Conservation (phyloP, 2,329 filamentous ascomycete genomes). For the Cladosporium sp. region DNA sequence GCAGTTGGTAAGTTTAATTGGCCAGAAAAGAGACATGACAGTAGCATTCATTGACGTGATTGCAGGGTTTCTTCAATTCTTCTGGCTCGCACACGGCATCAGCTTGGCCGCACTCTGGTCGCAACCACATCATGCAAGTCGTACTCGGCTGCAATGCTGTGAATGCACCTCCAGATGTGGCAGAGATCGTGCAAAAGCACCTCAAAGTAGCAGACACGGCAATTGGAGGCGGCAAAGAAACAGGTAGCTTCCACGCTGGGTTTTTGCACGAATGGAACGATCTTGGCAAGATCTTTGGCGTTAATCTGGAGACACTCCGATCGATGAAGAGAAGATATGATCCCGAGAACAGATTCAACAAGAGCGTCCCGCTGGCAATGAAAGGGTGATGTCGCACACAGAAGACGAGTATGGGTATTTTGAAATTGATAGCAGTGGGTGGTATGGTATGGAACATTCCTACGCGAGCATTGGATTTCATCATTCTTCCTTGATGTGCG, state of each 20-base stretch:
- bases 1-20: constrained; percentile 19
- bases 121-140: constrained; percentile 25
- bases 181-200: constrained; percentile 18
- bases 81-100: constrained; percentile 18
- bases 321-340: constrained; percentile 22
- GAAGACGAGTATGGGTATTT: too few relatives aligned
- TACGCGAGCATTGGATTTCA: too few relatives aligned
- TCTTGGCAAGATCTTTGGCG: constrained; percentile 21
- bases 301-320: constrained; percentile 21
- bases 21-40: too few relatives aligned
- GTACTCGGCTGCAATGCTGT: constrained; percentile 21
- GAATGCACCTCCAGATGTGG: constrained; percentile 15
- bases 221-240: constrained; percentile 20
- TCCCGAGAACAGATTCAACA: constrained; percentile 21
- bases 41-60: neutral
- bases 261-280: constrained; percentile 25
- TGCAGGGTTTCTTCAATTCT: constrained; percentile 19
- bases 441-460: too few relatives aligned
- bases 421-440: too few relatives aligned
- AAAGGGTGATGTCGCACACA: neutral
- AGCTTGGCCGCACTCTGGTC: constrained; percentile 25
- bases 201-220: constrained; percentile 15
- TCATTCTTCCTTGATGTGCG: too few relatives aligned
- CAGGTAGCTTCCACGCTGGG: constrained; percentile 23
- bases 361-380: constrained; percentile 17